Evolutionary conservation across 306 rosid species (phyloP), one percentile per base, ranked within the genome.

Genomic region (Cicer chorassanicum): DNA sequence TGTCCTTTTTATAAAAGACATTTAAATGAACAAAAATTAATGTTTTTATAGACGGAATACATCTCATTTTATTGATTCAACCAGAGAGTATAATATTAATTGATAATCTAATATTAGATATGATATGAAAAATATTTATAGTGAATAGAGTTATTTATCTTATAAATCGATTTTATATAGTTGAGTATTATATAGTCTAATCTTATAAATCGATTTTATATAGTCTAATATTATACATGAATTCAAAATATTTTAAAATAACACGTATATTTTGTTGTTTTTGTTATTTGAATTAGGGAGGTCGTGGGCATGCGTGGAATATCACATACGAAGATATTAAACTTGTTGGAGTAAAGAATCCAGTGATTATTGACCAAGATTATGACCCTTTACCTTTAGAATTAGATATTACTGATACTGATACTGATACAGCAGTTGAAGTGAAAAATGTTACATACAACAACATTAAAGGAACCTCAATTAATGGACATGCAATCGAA

Each of bases 241-340:
- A 18, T 54, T 18, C 10, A 9, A 56, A 57, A 10, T 21, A 21
- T 21, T 21, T 0, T 5, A 9, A 24, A 50, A 6, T 50, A 14
- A 50, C 1, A 18, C 7, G 8, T 1, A 14, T 46, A 0, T 61
- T 12, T 39, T 45, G 1, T 29, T 29, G 36, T 29, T 29, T 29
- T 29, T 29, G 5, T 2, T 18, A 0, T 36, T 16, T 63, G 12
- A 9, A 59, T 24, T 1, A 88, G 89, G 87, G 88, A 46, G 88
- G 93, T 69, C 2, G 34, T 0, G 93, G 90, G 53, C 84, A 80
- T 82, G 89, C 90, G 0, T 82, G 66, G 24, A 80, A 81, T 8
- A 86, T 88, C 40, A 72, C 39, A 19, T 89, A 69, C 43, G 84
- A 84, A 14, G 60, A 89, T n/a, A 86, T 89, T 12, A 15, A 1